These are phyloP conservation scores for Abrus precatorius DNA, from an alignment of 306 rosid genomes.

Conservation along the genomic window DNA sequence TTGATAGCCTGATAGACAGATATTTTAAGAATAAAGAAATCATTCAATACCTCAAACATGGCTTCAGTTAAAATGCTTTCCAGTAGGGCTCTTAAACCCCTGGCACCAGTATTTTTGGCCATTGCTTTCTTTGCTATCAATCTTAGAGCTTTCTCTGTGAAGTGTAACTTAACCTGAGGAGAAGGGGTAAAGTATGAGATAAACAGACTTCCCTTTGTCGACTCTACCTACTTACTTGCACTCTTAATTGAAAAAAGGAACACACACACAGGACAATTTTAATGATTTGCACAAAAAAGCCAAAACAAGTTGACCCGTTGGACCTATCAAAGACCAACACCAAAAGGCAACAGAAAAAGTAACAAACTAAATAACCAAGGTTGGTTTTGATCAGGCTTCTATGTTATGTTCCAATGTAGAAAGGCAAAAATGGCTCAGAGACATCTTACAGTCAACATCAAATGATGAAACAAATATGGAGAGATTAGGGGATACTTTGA, in stretches of 20 bases:
- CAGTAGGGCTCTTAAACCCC: slow-evolving; percentile 88
- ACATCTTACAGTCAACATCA: background rate
- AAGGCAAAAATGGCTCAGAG: background rate
- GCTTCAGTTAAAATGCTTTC: slow-evolving; percentile 90
- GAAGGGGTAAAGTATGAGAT: slow-evolving; percentile 32
- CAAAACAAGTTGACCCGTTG: slow-evolving; percentile 11
- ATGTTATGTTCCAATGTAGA: background rate
- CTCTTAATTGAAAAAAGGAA: background rate
- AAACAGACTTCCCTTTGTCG: slow-evolving; percentile 18
- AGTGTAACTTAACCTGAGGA: slow-evolving; percentile 87
- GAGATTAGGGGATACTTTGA: background rate
- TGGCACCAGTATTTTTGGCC: slow-evolving; percentile 95
- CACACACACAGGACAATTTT: background rate
- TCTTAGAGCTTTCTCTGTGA: slow-evolving; percentile 74
- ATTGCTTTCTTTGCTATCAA: slow-evolving; percentile 85
- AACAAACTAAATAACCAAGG: background rate
- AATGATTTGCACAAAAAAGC: slow-evolving; percentile 2
- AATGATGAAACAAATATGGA: background rate
- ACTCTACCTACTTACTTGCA: background rate
- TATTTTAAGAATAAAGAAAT: slow-evolving; percentile 4
- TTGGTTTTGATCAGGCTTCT: slow-evolving; percentile 25
- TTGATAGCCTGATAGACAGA: background rate
- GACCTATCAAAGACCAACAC: slow-evolving; percentile 13
- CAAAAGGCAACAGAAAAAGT: background rate
- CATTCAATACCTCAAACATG: slow-evolving; percentile 82